Conservation (phyloP, 2,329 filamentous ascomycete species). For the Rutstroemia sp. region DNA sequence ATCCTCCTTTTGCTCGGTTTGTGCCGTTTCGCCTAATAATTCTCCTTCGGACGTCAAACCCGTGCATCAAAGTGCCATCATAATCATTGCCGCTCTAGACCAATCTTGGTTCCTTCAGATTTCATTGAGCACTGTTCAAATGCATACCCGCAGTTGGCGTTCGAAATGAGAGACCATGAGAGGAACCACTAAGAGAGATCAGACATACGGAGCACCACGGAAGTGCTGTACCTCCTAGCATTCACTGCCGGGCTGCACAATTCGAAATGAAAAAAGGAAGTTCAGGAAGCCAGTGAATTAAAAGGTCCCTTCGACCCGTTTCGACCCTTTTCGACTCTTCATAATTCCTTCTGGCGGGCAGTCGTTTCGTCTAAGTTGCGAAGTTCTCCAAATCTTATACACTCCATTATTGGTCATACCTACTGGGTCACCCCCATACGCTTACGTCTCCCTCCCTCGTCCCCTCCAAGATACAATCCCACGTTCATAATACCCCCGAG, state of each 20-base stretch:
- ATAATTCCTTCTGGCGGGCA: too few relatives aligned
- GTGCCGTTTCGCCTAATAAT: constrained; percentile 9
- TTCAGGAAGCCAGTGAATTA: too few relatives aligned
- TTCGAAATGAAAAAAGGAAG: too few relatives aligned
- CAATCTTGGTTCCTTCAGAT: not conserved
- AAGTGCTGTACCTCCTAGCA: not conserved
- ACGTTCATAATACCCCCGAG: constrained; percentile 9
- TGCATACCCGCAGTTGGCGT: constrained; percentile 5
- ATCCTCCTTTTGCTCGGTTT: constrained; percentile 1
- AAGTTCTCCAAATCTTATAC: too few relatives aligned
- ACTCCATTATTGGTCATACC: not conserved
- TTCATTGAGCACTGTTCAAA: constrained; percentile 1
- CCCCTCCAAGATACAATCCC: not conserved
- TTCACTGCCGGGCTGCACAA: too few relatives aligned
- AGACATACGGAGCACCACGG: not conserved
- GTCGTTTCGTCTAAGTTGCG: too few relatives aligned
- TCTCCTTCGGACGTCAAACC: constrained; percentile 7
- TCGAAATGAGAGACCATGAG: constrained; percentile 4
- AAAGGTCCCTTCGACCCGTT: too few relatives aligned
- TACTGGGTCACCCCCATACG: not conserved
- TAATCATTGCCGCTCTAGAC: not conserved
- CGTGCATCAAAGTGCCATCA: constrained; percentile 7
- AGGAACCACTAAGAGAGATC: not conserved
- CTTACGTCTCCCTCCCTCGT: not conserved
- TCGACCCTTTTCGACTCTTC: too few relatives aligned